Conservation (phyloP, 495 filamentous ascomycete genomes). For the Glutinoglossum americanum region DNA sequence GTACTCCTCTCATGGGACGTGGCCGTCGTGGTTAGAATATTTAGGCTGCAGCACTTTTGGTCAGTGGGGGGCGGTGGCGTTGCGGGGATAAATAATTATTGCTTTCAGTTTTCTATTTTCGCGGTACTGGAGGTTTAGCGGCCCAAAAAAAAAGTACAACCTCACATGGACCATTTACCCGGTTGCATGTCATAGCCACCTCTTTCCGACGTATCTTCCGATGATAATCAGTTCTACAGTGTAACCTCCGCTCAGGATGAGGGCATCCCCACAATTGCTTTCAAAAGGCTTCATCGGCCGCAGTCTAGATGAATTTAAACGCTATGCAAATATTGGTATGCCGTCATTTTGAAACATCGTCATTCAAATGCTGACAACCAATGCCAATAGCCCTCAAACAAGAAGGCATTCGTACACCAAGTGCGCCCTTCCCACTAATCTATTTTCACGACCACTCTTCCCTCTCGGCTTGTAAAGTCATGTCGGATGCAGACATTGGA, state of each 20-base stretch:
- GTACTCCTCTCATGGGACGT: too few relatives aligned
- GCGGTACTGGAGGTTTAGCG: not conserved
- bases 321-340: conserved; percentile 35
- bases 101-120: too few relatives aligned
- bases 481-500: conserved; percentile 72
- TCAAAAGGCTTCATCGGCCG: conserved; percentile 36
- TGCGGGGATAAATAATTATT: too few relatives aligned
- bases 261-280: conserved; percentile 27
- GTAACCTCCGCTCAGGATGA: conserved; percentile 15
- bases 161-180: too few relatives aligned
- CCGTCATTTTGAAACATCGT: not conserved
- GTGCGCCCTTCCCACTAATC: conserved; percentile 34
- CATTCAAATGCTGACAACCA: not conserved
- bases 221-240: not conserved
- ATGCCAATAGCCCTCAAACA: conserved; percentile 23
- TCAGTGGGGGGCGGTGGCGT: too few relatives aligned
- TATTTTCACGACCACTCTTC: conserved; percentile 41
- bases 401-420: conserved; percentile 26
- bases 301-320: conserved; percentile 42
- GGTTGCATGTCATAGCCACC: not conserved
- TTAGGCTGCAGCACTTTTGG: too few relatives aligned
- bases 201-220: not conserved
- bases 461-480: conserved; percentile 48
- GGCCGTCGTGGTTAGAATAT: too few relatives aligned
- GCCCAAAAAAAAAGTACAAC: too few relatives aligned